Evolutionary conservation across 1,284 basidiomycete species (phyloP).

Genomic region (Puccinia novopanici): DNA sequence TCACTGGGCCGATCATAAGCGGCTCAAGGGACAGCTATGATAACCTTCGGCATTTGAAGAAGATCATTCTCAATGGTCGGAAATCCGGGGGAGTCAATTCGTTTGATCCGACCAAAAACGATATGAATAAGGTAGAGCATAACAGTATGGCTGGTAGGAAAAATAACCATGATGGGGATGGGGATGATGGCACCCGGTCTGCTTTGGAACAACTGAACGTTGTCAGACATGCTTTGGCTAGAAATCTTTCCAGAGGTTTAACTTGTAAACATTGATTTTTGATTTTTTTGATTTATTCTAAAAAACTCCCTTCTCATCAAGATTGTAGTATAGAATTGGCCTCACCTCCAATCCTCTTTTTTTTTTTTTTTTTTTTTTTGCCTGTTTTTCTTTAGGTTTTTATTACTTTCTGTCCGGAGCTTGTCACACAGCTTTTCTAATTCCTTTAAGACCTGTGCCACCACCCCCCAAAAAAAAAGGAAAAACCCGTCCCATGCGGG

Average conservation of each 20-base stretch:
- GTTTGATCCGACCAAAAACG: neutral
- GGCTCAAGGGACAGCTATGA: slow-evolving; percentile 25
- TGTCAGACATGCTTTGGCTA: slow-evolving; percentile 39
- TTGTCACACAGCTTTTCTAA: neutral
- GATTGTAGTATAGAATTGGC: neutral
- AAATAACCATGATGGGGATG: neutral
- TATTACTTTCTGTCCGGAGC: too few relatives aligned
- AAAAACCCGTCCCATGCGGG: too few relatives aligned
- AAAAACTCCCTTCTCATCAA: neutral
- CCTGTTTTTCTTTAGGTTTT: neutral
- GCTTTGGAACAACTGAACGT: slow-evolving; percentile 40
- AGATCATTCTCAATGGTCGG: slow-evolving; percentile 6
- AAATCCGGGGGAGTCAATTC: neutral
- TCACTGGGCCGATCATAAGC: slow-evolving; percentile 22
- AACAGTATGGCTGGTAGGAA: neutral
- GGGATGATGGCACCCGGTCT: slow-evolving; percentile 14
- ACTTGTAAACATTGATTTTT: slow-evolving; percentile 42
- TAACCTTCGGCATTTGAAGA: slow-evolving; percentile 44
- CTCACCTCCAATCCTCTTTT: neutral
- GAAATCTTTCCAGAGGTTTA: slow-evolving; percentile 46
- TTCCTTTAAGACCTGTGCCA: too few relatives aligned
- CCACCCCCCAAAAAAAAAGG: too few relatives aligned
- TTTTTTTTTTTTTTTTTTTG: neutral
- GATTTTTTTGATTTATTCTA: too few relatives aligned
- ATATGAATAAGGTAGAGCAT: neutral